phyloP scores from a whole-genome alignment of 2,329 filamentous ascomycete genomes.

The Fusarium palustre region DNA sequence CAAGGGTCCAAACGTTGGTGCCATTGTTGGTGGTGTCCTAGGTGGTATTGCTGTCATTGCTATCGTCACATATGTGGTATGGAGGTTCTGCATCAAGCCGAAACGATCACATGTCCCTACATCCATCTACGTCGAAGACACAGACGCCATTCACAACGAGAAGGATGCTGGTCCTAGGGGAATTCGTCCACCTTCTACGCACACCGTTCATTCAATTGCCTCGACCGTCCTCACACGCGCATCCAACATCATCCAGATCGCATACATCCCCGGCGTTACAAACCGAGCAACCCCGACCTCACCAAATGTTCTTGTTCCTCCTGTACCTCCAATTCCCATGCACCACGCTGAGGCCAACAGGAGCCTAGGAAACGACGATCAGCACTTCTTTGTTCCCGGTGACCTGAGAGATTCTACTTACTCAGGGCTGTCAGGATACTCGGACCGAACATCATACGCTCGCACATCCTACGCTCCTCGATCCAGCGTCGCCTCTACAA shows the following conservation, averaged over 20 bases:
- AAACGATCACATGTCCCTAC: constrained; percentile 72
- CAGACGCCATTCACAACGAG: constrained; percentile 60
- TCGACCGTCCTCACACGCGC: constrained; percentile 95
- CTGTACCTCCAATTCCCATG: constrained; percentile 90
- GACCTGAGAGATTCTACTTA: constrained; percentile 93
- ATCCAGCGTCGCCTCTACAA: constrained; percentile 88
- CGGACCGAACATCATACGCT: constrained; percentile 71
- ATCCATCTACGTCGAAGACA: constrained; percentile 68
- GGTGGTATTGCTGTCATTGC: constrained; percentile 83
- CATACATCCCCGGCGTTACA: constrained; percentile 96
- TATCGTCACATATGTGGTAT: constrained; percentile 82
- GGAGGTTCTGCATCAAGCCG: constrained; percentile 87
- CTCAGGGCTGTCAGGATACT: constrained; percentile 76
- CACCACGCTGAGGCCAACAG: constrained; percentile 61
- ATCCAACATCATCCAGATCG: constrained; percentile 99
- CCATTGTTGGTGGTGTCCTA: constrained; percentile 91
- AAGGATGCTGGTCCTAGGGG: constrained; percentile 58
- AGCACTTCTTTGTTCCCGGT: constrained; percentile 93
- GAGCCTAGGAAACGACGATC: constrained; percentile 73
- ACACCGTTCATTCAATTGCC: constrained; percentile 91
- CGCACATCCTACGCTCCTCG: constrained; percentile 69
- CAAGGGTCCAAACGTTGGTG: constrained; percentile 76
- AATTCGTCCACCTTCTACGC: constrained; percentile 77
- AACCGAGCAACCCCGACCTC: constrained; percentile 90
- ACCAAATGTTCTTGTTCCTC: constrained; percentile 83